phyloP scores from a whole-genome alignment of 768 basidiomycete species.

The Suillus weaverae region DNA sequence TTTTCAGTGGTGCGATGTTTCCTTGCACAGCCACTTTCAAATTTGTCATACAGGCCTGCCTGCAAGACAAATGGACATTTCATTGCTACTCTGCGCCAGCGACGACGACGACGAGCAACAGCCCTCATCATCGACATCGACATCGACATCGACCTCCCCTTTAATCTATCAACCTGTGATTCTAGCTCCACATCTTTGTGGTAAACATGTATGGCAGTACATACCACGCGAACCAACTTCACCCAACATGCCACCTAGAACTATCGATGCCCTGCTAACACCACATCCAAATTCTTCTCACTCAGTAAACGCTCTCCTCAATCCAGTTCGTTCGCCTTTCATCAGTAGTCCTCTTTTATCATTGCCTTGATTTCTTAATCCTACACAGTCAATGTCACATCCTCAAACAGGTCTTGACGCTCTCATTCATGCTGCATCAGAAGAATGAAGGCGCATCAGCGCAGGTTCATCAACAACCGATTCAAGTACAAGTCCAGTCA shows the following conservation, averaged over 20 bases:
- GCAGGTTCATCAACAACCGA: background rate
- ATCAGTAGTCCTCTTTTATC: background rate
- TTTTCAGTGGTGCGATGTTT: too few relatives aligned
- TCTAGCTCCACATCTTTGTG: conserved; percentile 33
- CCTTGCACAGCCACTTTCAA: too few relatives aligned
- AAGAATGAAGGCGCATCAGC: conserved; percentile 46
- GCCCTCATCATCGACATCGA: too few relatives aligned
- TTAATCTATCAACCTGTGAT: conserved; percentile 24
- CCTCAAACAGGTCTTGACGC: conserved; percentile 52
- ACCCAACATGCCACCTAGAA: conserved; percentile 2
- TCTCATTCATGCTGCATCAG: conserved; percentile 68
- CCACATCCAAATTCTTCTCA: conserved; percentile 17
- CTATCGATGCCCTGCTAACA: conserved; percentile 19
- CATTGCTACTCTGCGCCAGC: conserved; percentile 68
- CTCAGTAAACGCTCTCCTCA: conserved; percentile 11
- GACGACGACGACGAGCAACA: conserved; percentile 23
- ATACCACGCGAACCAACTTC: conserved; percentile 1
- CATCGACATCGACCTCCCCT: conserved; percentile 6
- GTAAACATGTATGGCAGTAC: conserved; percentile 9
- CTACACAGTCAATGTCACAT: conserved; percentile 10
- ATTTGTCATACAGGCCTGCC: conserved; percentile 34
- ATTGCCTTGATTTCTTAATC: background rate
- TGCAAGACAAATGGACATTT: conserved; percentile 71
- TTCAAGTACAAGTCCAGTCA: conserved; percentile 16
- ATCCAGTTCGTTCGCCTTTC: background rate